Conservation (phyloP, 2,329 filamentous ascomycete genomes). For the Bipolaris victoriae region DNA sequence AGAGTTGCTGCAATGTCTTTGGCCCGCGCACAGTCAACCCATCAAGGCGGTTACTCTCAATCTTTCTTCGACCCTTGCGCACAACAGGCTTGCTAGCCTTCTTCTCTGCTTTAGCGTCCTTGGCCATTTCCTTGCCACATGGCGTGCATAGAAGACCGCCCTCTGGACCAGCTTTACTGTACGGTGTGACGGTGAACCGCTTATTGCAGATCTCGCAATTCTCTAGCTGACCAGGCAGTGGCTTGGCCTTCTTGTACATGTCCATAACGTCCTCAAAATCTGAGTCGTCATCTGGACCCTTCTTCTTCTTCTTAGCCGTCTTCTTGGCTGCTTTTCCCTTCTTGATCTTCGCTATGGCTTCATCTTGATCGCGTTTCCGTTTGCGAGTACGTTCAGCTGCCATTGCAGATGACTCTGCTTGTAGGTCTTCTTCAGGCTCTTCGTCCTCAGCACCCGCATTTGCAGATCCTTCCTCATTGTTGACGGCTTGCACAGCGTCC, state of each 20-base stretch:
- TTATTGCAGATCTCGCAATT: constrained; percentile 87
- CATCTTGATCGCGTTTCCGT: constrained; percentile 64
- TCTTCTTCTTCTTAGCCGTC: constrained; percentile 52
- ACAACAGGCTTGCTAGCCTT: constrained; percentile 64
- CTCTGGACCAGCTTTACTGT: constrained; percentile 80
- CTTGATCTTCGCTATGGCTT: constrained; percentile 50
- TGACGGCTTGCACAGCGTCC: constrained; percentile 42
- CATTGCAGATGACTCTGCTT: constrained; percentile 49
- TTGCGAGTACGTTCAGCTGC: constrained; percentile 58
- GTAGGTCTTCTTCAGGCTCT: constrained; percentile 40
- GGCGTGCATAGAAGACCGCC: constrained; percentile 84
- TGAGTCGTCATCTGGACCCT: constrained; percentile 52
- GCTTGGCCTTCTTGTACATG: constrained; percentile 63
- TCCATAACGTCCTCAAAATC: constrained; percentile 58
- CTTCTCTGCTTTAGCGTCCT: constrained; percentile 67
- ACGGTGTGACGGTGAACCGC: constrained; percentile 90
- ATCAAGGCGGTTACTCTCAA: constrained; percentile 85
- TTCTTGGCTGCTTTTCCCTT: constrained; percentile 59
- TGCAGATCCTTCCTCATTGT: constrained; percentile 45
- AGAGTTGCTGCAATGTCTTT: constrained; percentile 71
- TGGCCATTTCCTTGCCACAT: constrained; percentile 76
- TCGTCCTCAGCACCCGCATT: constrained; percentile 46
- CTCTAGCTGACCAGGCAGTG: constrained; percentile 82
- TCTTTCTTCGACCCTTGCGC: constrained; percentile 71
- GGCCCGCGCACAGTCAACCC: constrained; percentile 69